Evolutionary conservation across 768 basidiomycete species (phyloP).

Genomic region (Coprinopsis marcescibilis): DNA sequence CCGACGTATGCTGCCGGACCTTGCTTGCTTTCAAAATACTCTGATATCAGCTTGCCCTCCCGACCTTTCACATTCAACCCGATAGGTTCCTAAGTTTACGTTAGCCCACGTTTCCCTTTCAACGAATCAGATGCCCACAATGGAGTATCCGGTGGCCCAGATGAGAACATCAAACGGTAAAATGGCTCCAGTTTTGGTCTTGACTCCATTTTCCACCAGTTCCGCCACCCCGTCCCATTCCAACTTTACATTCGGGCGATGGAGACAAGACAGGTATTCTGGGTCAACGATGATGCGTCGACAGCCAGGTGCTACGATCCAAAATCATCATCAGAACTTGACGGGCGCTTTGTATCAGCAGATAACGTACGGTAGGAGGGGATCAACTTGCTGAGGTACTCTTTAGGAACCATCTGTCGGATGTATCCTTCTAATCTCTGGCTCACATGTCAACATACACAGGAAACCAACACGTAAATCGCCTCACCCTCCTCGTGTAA

Average conservation of each 20-base stretch:
- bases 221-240: slow-evolving; percentile 43
- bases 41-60: slow-evolving; percentile 33
- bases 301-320: slow-evolving; percentile 46
- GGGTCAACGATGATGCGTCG: slow-evolving; percentile 61
- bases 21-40: slow-evolving; percentile 43
- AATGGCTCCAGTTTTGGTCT: slow-evolving; percentile 42
- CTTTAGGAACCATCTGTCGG: slow-evolving; percentile 39
- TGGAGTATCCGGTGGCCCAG: slow-evolving; percentile 48
- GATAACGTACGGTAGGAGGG: slow-evolving; percentile 44
- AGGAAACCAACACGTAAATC: neutral
- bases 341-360: neutral
- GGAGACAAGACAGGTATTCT: slow-evolving; percentile 47
- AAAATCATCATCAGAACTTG: neutral
- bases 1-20: slow-evolving; percentile 52
- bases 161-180: slow-evolving; percentile 53
- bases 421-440: slow-evolving; percentile 44
- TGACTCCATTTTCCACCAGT: slow-evolving; percentile 44
- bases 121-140: slow-evolving; percentile 14
- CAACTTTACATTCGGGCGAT: slow-evolving; percentile 48
- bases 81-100: slow-evolving; percentile 29
- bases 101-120: no score
- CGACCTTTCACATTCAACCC: slow-evolving; percentile 37
- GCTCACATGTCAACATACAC: neutral
- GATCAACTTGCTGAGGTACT: slow-evolving; percentile 39
- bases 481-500: slow-evolving; percentile 26